Conservation (phyloP, 2,329 filamentous ascomycete genomes). For the Fusarium foetens region DNA sequence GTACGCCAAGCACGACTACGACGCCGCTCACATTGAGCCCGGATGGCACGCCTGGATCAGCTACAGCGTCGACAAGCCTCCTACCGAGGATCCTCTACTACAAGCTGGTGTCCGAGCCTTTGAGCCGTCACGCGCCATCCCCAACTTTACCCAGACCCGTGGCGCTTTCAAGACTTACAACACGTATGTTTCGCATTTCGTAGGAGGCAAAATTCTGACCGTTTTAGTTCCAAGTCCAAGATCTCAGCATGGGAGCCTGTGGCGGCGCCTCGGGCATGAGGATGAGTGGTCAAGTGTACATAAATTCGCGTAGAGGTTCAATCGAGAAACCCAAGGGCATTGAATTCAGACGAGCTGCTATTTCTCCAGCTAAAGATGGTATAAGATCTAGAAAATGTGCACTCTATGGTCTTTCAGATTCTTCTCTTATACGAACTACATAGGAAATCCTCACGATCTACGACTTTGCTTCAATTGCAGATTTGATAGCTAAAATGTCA, state of each 20-base stretch:
- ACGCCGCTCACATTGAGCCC: conserved; percentile 87
- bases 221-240: conserved; percentile 63
- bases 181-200: conserved; percentile 74
- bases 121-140: conserved; percentile 77
- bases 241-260: conserved; percentile 63
- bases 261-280: conserved; percentile 49
- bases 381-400: conserved; percentile 34
- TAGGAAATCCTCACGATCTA: conserved; percentile 19
- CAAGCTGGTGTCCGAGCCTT: conserved; percentile 75
- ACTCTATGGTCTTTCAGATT: conserved; percentile 37
- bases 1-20: conserved; percentile 88
- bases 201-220: conserved; percentile 19
- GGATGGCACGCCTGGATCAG: conserved; percentile 99
- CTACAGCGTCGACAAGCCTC: conserved; percentile 89
- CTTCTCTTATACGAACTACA: conserved; percentile 23
- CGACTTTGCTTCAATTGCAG: conserved; percentile 52
- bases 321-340: conserved; percentile 23
- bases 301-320: conserved; percentile 42
- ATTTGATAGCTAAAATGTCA: conserved; percentile 54
- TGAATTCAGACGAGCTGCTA: conserved; percentile 26
- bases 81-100: conserved; percentile 78
- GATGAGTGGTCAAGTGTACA: conserved; percentile 38
- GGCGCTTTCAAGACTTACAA: conserved; percentile 92
- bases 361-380: conserved; percentile 26
- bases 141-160: conserved; percentile 79